Evolutionary conservation across 768 basidiomycete species (phyloP), one percentile per base, ranked within the genome.

Genomic region (Rhodotorula babjevae): DNA sequence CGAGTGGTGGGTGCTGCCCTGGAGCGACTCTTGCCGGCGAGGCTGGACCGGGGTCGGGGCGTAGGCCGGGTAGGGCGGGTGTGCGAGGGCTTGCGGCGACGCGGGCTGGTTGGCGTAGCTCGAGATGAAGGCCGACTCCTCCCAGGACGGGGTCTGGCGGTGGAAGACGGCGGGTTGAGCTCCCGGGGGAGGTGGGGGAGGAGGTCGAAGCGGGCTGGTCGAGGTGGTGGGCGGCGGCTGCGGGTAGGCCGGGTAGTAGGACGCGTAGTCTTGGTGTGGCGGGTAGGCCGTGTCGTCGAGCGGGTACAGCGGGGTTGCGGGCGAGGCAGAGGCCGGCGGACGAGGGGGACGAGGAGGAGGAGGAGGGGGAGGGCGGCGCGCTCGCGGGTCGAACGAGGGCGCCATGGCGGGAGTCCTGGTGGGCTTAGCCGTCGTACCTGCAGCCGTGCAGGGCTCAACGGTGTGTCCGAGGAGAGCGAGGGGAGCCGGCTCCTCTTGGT

Each of bases 61-160:
- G 46, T 67, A n/a, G 47, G 65, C 53, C 19, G n/a, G 27, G 27
- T 44, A 59, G 12, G 58, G 9, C 21, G 55, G 56, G 5, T 57
- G 21, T 2, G 56, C 56, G 8, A 18, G 9, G 19, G 29, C 31
- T 21, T 9, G 58, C 12, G 27, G 36, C 0, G 36, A 14, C 9
- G 40, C 6, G 15, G 27, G 25, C 40, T 46, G 44, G 18, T 9
- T 23, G 27, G 23, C 40, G 59, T 60, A 60, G 42, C 25, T 64
- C 57, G 66, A 67, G 31, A 72, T 72, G 50, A 67, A 60, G 40
- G 19, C 23, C 40, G 23, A 49, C 62, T 57, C 65, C 50, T 53
- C 56, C 65, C 56, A 57, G 11, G 18, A 12, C 4, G 29, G 53
- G 53, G 5, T n/a, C 14, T 3, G 55, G 55, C n/a, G 33, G 53